Percentiles rank a stretch among this genome's conserved stretches.
Evolutionary conservation across 192 early-diverging fungal species (phyloP).

Genomic region (Thoreauomyces humboldtii): DNA sequence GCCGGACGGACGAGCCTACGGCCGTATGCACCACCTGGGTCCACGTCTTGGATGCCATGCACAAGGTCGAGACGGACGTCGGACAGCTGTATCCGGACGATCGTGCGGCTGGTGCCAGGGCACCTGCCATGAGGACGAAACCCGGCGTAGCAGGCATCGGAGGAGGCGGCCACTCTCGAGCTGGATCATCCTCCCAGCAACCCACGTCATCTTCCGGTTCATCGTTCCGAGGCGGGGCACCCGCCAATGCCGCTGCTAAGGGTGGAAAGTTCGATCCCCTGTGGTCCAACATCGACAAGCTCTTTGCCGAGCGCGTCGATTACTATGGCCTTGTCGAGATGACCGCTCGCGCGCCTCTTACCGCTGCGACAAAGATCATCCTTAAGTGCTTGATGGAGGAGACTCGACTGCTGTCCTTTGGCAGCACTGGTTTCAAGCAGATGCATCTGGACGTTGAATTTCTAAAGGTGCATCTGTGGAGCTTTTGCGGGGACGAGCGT

Average conservation of each 20-base stretch:
- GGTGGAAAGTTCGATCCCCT: slow-evolving; percentile 45
- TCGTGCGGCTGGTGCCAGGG: not conserved
- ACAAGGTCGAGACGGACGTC: slow-evolving; percentile 4
- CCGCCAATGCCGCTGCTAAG: too few species aligned
- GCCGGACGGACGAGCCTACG: not conserved
- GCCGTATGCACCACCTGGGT: not conserved
- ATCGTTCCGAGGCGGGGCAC: too few species aligned
- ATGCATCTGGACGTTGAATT: slow-evolving; percentile 68
- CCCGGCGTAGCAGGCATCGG: not conserved
- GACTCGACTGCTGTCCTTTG: slow-evolving; percentile 51
- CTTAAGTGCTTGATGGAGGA: slow-evolving; percentile 60
- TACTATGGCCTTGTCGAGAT: slow-evolving; percentile 62
- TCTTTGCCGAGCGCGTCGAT: slow-evolving; percentile 68
- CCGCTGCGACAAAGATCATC: slow-evolving; percentile 56
- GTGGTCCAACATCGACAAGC: slow-evolving; percentile 63
- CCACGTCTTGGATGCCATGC: not conserved
- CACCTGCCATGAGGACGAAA: not conserved
- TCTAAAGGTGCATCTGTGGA: slow-evolving; percentile 26
- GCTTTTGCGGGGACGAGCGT: slow-evolving; percentile 38
- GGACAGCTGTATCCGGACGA: slow-evolving; percentile 24
- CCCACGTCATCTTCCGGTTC: too few species aligned
- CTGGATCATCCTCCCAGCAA: not conserved
- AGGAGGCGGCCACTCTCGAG: not conserved
- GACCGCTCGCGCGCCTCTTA: slow-evolving; percentile 44
- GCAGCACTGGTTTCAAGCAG: slow-evolving; percentile 54